A percentile compares a stretch with the other conserved stretches of the same genome.
These are phyloP conservation scores for Kluyveromyces sp. DNA, from an alignment of 1,139 yeast species.

Conservation along the genomic window DNA sequence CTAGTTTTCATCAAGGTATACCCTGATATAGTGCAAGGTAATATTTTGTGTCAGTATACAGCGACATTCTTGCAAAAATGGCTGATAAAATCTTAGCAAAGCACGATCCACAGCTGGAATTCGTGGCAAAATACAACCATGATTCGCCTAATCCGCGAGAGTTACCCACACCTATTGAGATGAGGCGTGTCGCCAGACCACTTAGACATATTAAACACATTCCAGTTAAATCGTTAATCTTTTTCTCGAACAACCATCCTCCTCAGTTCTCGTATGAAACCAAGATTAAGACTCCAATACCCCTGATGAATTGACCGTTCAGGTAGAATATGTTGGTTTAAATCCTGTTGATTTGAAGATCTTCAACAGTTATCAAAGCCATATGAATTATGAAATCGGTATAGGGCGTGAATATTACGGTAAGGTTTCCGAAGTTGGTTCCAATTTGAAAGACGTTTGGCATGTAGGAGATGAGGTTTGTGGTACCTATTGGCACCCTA, in stretches of 20 bases:
- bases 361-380: slow-evolving; percentile 33
- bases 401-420: slow-evolving; percentile 70
- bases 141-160: slow-evolving; percentile 5
- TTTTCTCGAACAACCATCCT: slow-evolving; percentile 31
- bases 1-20: too few relatives aligned
- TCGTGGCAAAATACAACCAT: slow-evolving; percentile 5
- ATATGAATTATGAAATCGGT: slow-evolving; percentile 42
- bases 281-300: slow-evolving; percentile 36
- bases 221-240: slow-evolving; percentile 34
- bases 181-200: slow-evolving; percentile 36
- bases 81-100: slow-evolving; percentile 11
- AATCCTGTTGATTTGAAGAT: slow-evolving; percentile 64
- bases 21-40: too few relatives aligned
- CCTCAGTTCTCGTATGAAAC: slow-evolving; percentile 35
- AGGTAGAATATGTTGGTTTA: slow-evolving; percentile 50
- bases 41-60: too few relatives aligned
- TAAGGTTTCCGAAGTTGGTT: slow-evolving; percentile 51
- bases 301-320: slow-evolving; percentile 45
- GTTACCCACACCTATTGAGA: slow-evolving; percentile 16
- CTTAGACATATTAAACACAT: slow-evolving; percentile 34
- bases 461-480: slow-evolving; percentile 57
- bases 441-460: slow-evolving; percentile 32
- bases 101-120: slow-evolving; percentile 12
- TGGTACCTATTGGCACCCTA: slow-evolving; percentile 44
- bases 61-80: slow-evolving; percentile 5